phyloP scores from a whole-genome alignment of 495 filamentous ascomycete genomes.

The Penicillium daleae region DNA sequence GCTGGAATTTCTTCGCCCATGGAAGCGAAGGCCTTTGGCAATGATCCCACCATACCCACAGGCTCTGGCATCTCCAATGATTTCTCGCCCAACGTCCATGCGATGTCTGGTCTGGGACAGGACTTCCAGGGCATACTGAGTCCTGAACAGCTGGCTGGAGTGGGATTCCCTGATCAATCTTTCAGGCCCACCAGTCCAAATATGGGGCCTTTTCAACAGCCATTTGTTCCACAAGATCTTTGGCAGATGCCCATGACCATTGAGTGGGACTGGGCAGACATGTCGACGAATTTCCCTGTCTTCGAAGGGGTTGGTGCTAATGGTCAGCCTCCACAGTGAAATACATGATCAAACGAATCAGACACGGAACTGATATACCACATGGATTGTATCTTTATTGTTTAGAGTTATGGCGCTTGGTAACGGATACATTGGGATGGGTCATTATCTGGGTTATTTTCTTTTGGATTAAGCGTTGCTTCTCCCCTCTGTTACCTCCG shows the following conservation, averaged over 20 bases:
- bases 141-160: constrained; percentile 43
- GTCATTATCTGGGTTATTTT: not conserved
- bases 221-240: constrained; percentile 93
- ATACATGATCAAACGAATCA: constrained; percentile 24
- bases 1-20: constrained; percentile 29
- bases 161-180: constrained; percentile 49
- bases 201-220: constrained; percentile 75
- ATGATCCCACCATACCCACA: constrained; percentile 41
- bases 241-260: constrained; percentile 96
- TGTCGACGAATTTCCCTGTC: constrained; percentile 57
- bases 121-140: constrained; percentile 47
- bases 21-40: constrained; percentile 35
- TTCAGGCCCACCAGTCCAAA: constrained; percentile 43
- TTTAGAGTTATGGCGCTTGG: constrained; percentile 11
- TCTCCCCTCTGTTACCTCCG: constrained; percentile 2
- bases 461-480: constrained; percentile 7
- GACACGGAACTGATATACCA: constrained; percentile 6
- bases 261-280: constrained; percentile 98
- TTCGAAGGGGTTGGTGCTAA: constrained; percentile 37
- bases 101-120: constrained; percentile 41
- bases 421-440: constrained; percentile 2
- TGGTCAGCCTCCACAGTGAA: constrained; percentile 31
- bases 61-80: constrained; percentile 27
- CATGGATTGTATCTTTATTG: constrained; percentile 2
- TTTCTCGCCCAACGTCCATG: constrained; percentile 34